Evolutionary conservation across 257 asterid genomes (phyloP).

Genomic region (Knoxia roxburghii): DNA sequence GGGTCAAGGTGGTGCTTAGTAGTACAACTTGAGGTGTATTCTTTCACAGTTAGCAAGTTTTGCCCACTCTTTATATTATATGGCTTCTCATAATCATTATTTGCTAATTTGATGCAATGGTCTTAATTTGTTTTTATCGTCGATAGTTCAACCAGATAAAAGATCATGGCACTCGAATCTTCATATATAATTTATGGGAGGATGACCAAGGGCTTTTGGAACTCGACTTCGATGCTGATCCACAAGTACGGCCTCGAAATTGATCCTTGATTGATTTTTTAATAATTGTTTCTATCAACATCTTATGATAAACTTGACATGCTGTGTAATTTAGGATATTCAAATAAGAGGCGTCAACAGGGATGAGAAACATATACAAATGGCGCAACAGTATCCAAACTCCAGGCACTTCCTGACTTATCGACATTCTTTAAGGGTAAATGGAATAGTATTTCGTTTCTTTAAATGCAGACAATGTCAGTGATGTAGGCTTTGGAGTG

Average conservation of each 20-base stretch:
- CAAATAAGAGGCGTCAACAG: slow-evolving; percentile 97
- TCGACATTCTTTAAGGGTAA: slow-evolving; percentile 91
- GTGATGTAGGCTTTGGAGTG: too few relatives aligned
- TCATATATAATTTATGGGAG: slow-evolving; percentile 94
- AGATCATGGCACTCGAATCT: slow-evolving; percentile 76
- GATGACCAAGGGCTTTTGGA: slow-evolving; percentile 87
- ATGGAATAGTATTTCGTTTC: slow-evolving; percentile 5
- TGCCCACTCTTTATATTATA: too few relatives aligned
- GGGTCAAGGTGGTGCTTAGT: neutral
- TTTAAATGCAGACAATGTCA: neutral
- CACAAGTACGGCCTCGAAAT: slow-evolving; percentile 43
- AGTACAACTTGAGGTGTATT: too few relatives aligned
- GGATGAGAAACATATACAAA: slow-evolving; percentile 77
- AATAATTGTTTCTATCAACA: slow-evolving; percentile 2
- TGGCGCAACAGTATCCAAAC: slow-evolving; percentile 80
- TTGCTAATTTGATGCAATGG: neutral
- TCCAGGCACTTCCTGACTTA: slow-evolving; percentile 92
- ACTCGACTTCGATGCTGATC: slow-evolving; percentile 82
- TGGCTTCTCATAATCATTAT: too few relatives aligned
- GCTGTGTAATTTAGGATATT: slow-evolving; percentile 54
- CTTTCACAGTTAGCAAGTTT: too few relatives aligned
- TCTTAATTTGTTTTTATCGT: slow-evolving; percentile 7
- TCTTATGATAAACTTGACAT: neutral
- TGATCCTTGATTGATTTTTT: slow-evolving; percentile 9
- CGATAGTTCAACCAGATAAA: slow-evolving; percentile 66